Evolutionary conservation across 2,329 filamentous ascomycete species (phyloP).

Genomic region (Xylariales sp.): DNA sequence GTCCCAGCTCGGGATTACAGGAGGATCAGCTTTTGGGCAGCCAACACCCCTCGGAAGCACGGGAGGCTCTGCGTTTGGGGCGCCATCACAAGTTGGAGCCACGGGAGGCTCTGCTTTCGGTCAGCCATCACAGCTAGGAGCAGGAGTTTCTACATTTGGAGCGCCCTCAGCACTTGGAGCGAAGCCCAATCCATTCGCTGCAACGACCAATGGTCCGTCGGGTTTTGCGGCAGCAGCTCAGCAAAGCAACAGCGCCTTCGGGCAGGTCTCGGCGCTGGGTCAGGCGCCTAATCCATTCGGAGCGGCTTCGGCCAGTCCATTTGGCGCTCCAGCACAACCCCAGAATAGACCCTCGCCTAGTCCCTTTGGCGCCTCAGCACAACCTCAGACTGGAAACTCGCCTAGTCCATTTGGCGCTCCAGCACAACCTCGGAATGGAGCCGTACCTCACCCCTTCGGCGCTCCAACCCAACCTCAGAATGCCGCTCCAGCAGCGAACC

Average conservation of each 20-base stretch:
- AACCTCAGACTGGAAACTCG: neutral
- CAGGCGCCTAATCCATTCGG: constrained; percentile 18
- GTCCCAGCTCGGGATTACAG: constrained; percentile 26
- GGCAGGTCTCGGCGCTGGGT: constrained; percentile 33
- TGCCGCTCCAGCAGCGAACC: constrained; percentile 18
- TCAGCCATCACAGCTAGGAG: constrained; percentile 27
- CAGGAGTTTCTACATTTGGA: constrained; percentile 32
- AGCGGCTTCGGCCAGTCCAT: constrained; percentile 17
- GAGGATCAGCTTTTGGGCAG: constrained; percentile 22
- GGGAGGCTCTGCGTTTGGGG: constrained; percentile 32
- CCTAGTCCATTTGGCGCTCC: constrained; percentile 20
- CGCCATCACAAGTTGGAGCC: constrained; percentile 25
- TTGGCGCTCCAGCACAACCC: constrained; percentile 18
- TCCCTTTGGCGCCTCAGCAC: constrained; percentile 22
- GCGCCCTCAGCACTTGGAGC: constrained; percentile 26
- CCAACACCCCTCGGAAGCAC: constrained; percentile 24
- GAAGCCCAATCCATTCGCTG: constrained; percentile 25
- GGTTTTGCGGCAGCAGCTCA: constrained; percentile 28
- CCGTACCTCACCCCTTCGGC: constrained; percentile 21
- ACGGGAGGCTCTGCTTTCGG: constrained; percentile 18
- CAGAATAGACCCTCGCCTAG: constrained; percentile 16
- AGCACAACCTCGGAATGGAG: constrained; percentile 8
- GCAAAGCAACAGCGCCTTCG: constrained; percentile 32
- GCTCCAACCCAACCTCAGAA: constrained; percentile 13
- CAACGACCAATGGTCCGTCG: constrained; percentile 15